These are phyloP conservation scores for Helicostylum pulchrum DNA, from an alignment of 192 early-diverging fungal genomes.

Conservation along the genomic window DNA sequence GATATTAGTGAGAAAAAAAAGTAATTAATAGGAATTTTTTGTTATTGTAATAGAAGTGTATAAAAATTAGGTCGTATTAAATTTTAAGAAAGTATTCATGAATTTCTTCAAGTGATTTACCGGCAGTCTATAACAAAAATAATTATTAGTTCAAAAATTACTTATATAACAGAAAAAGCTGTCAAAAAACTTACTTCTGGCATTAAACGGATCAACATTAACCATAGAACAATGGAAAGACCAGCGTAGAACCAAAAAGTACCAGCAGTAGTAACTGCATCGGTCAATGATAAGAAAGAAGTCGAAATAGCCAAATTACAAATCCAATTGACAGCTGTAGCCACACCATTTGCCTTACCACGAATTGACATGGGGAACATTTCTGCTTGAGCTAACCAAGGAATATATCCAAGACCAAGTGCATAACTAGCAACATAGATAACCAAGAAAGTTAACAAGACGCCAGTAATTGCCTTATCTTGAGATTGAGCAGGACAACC, in stretches of 20 bases:
- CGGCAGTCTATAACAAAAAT: conserved; percentile 27
- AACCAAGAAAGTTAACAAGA: conserved; percentile 7
- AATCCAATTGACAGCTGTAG: conserved; percentile 80
- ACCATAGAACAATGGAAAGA: conserved; percentile 43
- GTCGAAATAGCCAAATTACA: conserved; percentile 66
- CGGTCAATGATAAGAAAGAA: conserved; percentile 60
- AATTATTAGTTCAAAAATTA: background rate
- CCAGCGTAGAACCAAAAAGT: conserved; percentile 56
- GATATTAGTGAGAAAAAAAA: too few relatives aligned
- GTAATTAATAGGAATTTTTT: too few relatives aligned
- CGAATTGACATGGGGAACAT: conserved; percentile 72
- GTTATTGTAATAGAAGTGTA: too few relatives aligned
- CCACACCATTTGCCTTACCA: conserved; percentile 68
- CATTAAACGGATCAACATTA: conserved; percentile 57
- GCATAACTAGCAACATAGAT: conserved; percentile 41
- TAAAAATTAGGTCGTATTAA: background rate
- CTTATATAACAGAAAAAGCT: too few relatives aligned
- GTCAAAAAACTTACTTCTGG: conserved; percentile 53
- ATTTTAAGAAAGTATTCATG: conserved; percentile 38
- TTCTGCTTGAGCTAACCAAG: conserved; percentile 76
- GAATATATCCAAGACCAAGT: conserved; percentile 47
- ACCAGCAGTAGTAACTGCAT: conserved; percentile 48
- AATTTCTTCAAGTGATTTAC: conserved; percentile 43
- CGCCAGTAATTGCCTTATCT: conserved; percentile 13
- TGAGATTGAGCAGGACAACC: conserved; percentile 15